Percentiles rank a stretch among this genome's conserved stretches.
These are phyloP conservation scores for Penicillium robsamsonii DNA, from an alignment of 495 filamentous ascomycete genomes.

Conservation along the genomic window DNA sequence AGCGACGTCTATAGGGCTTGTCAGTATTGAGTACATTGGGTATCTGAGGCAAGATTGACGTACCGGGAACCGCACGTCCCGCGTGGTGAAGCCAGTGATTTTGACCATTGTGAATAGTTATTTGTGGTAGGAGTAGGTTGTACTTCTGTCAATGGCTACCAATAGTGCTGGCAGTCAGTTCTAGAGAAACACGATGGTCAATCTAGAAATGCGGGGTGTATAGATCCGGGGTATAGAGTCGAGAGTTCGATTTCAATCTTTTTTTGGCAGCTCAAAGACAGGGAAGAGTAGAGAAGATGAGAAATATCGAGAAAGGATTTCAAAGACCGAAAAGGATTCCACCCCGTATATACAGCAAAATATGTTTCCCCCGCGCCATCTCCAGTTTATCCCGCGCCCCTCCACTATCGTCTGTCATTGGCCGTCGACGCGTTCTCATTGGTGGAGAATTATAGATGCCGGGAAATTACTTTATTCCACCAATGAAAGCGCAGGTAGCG, in stretches of 20 bases:
- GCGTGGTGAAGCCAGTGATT: slow-evolving; percentile 75
- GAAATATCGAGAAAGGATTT: slow-evolving; percentile 8
- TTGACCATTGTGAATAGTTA: slow-evolving; percentile 56
- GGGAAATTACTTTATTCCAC: slow-evolving; percentile 29
- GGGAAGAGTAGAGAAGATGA: not conserved
- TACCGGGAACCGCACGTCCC: slow-evolving; percentile 88
- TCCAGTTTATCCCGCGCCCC: slow-evolving; percentile 23
- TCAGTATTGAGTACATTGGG: not conserved
- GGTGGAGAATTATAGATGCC: slow-evolving; percentile 28
- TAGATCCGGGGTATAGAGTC: slow-evolving; percentile 6
- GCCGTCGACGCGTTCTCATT: slow-evolving; percentile 20
- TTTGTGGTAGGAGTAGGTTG: not conserved
- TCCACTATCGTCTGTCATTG: slow-evolving; percentile 6
- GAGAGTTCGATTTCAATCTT: not conserved
- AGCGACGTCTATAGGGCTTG: slow-evolving; percentile 65
- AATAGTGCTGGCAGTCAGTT: slow-evolving; percentile 4
- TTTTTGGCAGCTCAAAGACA: not conserved
- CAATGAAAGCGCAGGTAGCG: slow-evolving; percentile 21
- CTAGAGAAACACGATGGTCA: slow-evolving; percentile 2
- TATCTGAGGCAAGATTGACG: slow-evolving; percentile 17
- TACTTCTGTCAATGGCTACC: not conserved
- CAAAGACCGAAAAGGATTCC: slow-evolving; percentile 12
- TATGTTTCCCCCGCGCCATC: slow-evolving; percentile 23
- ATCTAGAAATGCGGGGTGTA: slow-evolving; percentile 8
- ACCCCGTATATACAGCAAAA: slow-evolving; percentile 27